phyloP scores from a whole-genome alignment of 805 yeast species.

The Alloascoidea africana region DNA sequence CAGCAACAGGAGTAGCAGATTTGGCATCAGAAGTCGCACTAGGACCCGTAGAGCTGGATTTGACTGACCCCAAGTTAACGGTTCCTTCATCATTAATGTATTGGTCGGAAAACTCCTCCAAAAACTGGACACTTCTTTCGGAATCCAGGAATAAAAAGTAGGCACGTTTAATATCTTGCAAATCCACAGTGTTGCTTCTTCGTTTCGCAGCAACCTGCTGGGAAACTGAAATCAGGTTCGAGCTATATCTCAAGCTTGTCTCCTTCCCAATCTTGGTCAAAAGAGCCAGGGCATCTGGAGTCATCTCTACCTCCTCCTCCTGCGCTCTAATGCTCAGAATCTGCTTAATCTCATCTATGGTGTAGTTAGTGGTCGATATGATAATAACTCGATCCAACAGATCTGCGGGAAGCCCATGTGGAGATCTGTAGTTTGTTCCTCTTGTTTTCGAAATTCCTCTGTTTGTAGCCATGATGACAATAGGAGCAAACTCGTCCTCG shows the following conservation, averaged over 20 bases:
- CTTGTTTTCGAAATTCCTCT: slow-evolving; percentile 89
- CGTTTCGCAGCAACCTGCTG: slow-evolving; percentile 77
- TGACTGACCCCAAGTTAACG: slow-evolving; percentile 47
- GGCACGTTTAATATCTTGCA: slow-evolving; percentile 74
- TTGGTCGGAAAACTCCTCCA: slow-evolving; percentile 51
- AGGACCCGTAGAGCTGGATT: too few relatives aligned
- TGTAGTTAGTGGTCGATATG: slow-evolving; percentile 71
- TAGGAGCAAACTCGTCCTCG: slow-evolving; percentile 93
- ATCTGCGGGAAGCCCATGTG: slow-evolving; percentile 96
- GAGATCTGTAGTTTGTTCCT: slow-evolving; percentile 86
- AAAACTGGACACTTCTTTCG: slow-evolving; percentile 74
- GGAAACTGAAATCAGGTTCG: slow-evolving; percentile 82
- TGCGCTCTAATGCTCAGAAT: slow-evolving; percentile 82
- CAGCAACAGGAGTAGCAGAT: slow-evolving; percentile 4
- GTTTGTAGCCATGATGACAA: slow-evolving; percentile 96
- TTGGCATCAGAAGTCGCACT: slow-evolving; percentile 6
- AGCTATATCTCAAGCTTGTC: slow-evolving; percentile 83
- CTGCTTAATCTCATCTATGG: slow-evolving; percentile 70
- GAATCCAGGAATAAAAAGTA: slow-evolving; percentile 81
- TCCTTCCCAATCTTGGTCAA: slow-evolving; percentile 83
- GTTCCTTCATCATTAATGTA: slow-evolving; percentile 71
- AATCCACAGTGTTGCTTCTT: slow-evolving; percentile 54
- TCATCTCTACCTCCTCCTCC: slow-evolving; percentile 83
- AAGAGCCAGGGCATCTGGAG: slow-evolving; percentile 70
- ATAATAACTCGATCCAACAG: slow-evolving; percentile 87